Evolutionary conservation across 129 eudicot genomes (phyloP).

Genomic region (Pittosporum tobira): DNA sequence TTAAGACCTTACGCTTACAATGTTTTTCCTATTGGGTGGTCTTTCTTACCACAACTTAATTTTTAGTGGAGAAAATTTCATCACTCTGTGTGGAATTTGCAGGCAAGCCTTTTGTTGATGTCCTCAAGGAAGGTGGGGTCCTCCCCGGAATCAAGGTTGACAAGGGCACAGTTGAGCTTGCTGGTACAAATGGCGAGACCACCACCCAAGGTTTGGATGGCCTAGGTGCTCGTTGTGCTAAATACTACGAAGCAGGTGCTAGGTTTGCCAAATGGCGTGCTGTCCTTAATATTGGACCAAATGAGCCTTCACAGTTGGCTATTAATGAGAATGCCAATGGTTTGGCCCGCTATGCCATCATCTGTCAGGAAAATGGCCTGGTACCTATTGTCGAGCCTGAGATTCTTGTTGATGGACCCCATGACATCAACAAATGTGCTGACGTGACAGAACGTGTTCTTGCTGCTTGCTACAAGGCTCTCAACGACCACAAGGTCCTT

Average conservation of each 20-base stretch:
- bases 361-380: slow-evolving; percentile 85
- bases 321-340: slow-evolving; percentile 90
- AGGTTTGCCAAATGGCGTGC: slow-evolving; percentile 95
- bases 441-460: slow-evolving; percentile 86
- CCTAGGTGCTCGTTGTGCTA: slow-evolving; percentile 63
- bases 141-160: slow-evolving; percentile 97
- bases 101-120: slow-evolving; percentile 91
- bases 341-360: slow-evolving; percentile 86
- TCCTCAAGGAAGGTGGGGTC: slow-evolving; percentile 84
- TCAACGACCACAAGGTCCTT: slow-evolving; percentile 86
- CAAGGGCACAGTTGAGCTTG: slow-evolving; percentile 96
- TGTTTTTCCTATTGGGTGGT: not conserved
- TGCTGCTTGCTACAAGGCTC: slow-evolving; percentile 97
- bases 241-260: slow-evolving; percentile 84
- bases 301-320: slow-evolving; percentile 81
- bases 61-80: not conserved
- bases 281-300: slow-evolving; percentile 76
- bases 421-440: slow-evolving; percentile 72
- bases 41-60: not conserved
- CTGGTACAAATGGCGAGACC: slow-evolving; percentile 95
- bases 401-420: slow-evolving; percentile 87
- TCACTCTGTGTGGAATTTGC: slow-evolving; percentile 15
- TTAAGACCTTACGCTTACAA: too few relatives aligned
- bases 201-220: slow-evolving; percentile 96
- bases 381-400: slow-evolving; percentile 97